These are phyloP conservation scores for Epichloe uncinata DNA, from an alignment of 2,329 filamentous ascomycete genomes.

Conservation along the genomic window DNA sequence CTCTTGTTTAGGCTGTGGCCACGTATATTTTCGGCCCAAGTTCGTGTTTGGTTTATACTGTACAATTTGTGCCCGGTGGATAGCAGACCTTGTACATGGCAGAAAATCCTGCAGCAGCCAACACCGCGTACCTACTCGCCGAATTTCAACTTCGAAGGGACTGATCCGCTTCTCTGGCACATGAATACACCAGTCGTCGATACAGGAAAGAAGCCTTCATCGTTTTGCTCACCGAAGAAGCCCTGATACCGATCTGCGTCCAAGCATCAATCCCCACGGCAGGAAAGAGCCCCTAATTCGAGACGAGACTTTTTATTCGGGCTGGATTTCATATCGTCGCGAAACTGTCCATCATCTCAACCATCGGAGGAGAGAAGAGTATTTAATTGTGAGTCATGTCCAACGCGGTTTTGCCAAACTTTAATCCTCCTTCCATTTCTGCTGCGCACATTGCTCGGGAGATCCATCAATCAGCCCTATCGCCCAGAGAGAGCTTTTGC, in stretches of 20 bases:
- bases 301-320: background rate
- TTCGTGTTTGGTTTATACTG: background rate
- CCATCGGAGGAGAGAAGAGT: background rate
- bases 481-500: background rate
- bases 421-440: no score
- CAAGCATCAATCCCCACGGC: background rate
- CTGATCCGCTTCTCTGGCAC: background rate
- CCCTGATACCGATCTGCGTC: background rate
- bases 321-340: no score
- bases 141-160: background rate
- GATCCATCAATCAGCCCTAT: slow-evolving; percentile 1
- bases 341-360: background rate
- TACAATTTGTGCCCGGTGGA: background rate
- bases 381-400: background rate
- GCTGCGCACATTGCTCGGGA: no score
- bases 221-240: background rate
- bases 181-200: background rate
- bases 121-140: background rate
- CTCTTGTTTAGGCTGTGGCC: background rate
- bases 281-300: background rate
- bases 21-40: slow-evolving; percentile 5
- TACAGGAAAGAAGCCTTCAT: background rate
- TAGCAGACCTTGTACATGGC: background rate
- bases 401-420: no score
- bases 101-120: background rate